Percentiles rank a stretch among this genome's conserved stretches.
phyloP scores from a whole-genome alignment of 1,139 yeast genomes.

The Scheffersomyces illinoinensis region DNA sequence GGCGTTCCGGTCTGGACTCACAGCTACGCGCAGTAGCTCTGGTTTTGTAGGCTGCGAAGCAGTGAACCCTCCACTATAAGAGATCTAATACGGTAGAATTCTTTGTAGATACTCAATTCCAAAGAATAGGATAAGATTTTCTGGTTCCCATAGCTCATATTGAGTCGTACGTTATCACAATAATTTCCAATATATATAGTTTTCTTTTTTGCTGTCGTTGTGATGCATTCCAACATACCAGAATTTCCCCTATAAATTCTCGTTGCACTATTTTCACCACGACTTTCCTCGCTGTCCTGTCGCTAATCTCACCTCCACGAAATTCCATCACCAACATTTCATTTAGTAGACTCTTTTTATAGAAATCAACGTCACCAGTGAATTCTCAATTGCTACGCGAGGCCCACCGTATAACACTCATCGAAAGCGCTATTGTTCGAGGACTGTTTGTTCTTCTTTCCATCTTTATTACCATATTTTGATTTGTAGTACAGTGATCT shows the following conservation, averaged over 20 bases:
- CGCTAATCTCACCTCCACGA: not conserved
- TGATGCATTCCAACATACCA: not conserved
- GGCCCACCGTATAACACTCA: not conserved
- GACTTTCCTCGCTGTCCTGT: not conserved
- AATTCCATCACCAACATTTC: not conserved
- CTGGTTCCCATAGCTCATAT: too few relatives aligned
- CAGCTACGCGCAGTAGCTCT: too few relatives aligned
- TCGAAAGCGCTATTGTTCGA: not conserved
- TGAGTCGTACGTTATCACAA: not conserved
- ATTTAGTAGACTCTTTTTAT: not conserved
- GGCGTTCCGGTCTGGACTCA: too few relatives aligned
- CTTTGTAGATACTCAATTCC: too few relatives aligned
- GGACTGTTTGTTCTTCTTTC: not conserved
- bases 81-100: too few relatives aligned
- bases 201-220: not conserved
- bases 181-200: too few relatives aligned
- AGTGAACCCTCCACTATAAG: too few relatives aligned
- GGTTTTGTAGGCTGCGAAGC: too few relatives aligned
- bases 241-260: not conserved
- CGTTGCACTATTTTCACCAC: not conserved
- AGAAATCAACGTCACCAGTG: not conserved
- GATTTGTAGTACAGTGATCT: not conserved
- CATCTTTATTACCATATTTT: not conserved
- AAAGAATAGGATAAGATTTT: too few relatives aligned
- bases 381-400: not conserved